A percentile compares a stretch with the other conserved stretches of the same genome.
Conservation (phyloP, 164 flowering plant genomes). For the Sedum album region DNA sequence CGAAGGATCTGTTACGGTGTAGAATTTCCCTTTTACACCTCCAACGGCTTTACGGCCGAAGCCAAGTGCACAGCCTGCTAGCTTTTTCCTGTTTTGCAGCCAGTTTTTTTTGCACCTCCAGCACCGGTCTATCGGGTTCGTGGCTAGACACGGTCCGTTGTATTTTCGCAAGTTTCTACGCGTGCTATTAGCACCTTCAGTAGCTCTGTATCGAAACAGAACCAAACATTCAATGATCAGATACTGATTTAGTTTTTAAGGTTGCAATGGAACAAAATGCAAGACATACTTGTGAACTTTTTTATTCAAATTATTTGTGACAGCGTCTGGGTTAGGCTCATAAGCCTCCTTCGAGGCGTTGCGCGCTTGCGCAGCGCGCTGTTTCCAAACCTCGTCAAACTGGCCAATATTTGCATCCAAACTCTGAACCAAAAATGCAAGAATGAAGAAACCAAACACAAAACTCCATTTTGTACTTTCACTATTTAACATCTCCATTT, state of each 20-base stretch:
- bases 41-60: slow-evolving; percentile 52
- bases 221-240: neutral
- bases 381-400: slow-evolving; percentile 28
- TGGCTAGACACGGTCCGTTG: slow-evolving; percentile 36
- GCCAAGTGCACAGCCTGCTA: slow-evolving; percentile 48
- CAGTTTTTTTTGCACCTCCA: slow-evolving; percentile 59
- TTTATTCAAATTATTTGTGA: slow-evolving; percentile 18
- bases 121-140: slow-evolving; percentile 74
- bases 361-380: slow-evolving; percentile 25
- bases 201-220: slow-evolving; percentile 18
- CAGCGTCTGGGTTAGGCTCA: slow-evolving; percentile 22
- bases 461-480: slow-evolving; percentile 6
- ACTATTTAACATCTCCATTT: slow-evolving; percentile 7
- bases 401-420: slow-evolving; percentile 21
- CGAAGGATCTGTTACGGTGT: slow-evolving; percentile 43
- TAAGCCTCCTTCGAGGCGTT: slow-evolving; percentile 23
- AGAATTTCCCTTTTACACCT: slow-evolving; percentile 40
- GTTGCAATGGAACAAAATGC: neutral
- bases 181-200: slow-evolving; percentile 29
- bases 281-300: slow-evolving; percentile 24
- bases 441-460: slow-evolving; percentile 7
- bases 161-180: slow-evolving; percentile 30
- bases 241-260: neutral
- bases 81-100: slow-evolving; percentile 38
- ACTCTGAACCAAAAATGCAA: slow-evolving; percentile 14